phyloP scores from a whole-genome alignment of 352 stramenopile genomes.

The Hyaloperonospora arabidopsidis region DNA sequence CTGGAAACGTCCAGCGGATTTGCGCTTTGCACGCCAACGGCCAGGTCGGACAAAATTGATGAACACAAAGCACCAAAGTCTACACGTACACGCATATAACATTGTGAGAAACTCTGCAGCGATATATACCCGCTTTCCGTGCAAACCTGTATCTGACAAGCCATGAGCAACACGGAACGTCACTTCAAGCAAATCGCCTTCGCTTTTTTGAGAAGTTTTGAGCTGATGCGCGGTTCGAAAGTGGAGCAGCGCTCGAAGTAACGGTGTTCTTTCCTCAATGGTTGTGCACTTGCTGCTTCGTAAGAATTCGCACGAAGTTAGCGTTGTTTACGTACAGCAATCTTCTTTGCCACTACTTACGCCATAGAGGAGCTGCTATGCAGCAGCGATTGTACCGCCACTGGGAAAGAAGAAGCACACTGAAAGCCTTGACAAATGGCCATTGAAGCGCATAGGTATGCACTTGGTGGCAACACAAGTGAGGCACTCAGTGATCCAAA shows the following conservation, averaged over 20 bases:
- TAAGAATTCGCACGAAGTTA: constrained; percentile 5
- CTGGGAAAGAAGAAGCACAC: constrained; percentile 34
- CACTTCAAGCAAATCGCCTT: constrained; percentile 56
- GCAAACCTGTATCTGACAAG: constrained; percentile 40
- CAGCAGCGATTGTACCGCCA: constrained; percentile 43
- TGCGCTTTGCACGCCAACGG: constrained; percentile 25
- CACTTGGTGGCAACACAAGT: constrained; percentile 40
- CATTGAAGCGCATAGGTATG: constrained; percentile 38
- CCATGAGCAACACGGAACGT: constrained; percentile 46
- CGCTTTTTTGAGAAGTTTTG: constrained; percentile 15
- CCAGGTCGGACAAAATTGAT: constrained; percentile 32
- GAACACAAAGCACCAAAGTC: constrained; percentile 53
- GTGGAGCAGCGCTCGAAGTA: constrained; percentile 30
- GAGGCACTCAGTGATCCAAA: constrained; percentile 48
- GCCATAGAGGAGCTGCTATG: constrained; percentile 43
- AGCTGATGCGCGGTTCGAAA: constrained; percentile 17
- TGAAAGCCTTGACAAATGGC: constrained; percentile 45
- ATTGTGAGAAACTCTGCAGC: constrained; percentile 6
- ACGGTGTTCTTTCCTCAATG: constrained; percentile 35
- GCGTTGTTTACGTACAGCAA: not conserved
- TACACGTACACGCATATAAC: constrained; percentile 10
- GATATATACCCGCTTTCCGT: not conserved
- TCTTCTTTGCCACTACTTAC: constrained; percentile 21
- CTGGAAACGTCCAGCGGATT: constrained; percentile 22
- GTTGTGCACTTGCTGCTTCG: constrained; percentile 56